Percentiles rank a stretch among this genome's conserved stretches.
phyloP scores from a whole-genome alignment of 1,284 basidiomycete species.

The Cystobasidiaceae sp. region DNA sequence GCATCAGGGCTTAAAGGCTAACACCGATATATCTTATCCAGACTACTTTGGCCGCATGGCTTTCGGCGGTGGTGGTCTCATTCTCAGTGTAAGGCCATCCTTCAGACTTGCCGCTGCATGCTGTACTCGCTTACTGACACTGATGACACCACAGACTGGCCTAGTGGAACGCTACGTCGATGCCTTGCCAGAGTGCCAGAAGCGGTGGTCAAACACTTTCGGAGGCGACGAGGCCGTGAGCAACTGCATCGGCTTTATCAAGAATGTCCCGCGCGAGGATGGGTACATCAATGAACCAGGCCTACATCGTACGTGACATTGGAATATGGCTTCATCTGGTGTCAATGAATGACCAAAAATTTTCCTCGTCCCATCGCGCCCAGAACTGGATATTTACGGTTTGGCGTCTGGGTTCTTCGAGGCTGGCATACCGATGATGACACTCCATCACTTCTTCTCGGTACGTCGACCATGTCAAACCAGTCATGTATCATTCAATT shows the following conservation, averaged over 20 bases:
- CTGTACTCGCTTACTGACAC: background rate
- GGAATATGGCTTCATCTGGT: background rate
- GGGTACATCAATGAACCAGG: conserved; percentile 7
- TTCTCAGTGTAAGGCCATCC: background rate
- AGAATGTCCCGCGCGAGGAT: background rate
- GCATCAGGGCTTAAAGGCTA: background rate
- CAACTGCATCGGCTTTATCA: background rate
- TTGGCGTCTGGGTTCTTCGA: conserved; percentile 2
- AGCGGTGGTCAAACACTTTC: background rate
- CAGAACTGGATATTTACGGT: conserved; percentile 5
- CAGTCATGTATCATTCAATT: background rate
- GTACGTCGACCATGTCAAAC: background rate
- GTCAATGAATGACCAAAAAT: too few relatives aligned
- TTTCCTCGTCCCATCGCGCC: too few relatives aligned
- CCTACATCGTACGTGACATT: background rate
- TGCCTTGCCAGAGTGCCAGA: background rate
- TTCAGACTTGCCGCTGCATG: background rate
- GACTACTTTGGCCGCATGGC: background rate
- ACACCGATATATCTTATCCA: background rate
- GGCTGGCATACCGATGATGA: conserved; percentile 3
- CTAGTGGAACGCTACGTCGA: background rate
- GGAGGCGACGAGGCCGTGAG: conserved; percentile 13
- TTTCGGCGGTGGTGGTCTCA: conserved; percentile 3
- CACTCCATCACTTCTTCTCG: conserved; percentile 2
- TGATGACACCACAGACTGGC: background rate